These are phyloP conservation scores for Xylaria sp. DNA, from an alignment of 2,329 filamentous ascomycete species.

Conservation along the genomic window DNA sequence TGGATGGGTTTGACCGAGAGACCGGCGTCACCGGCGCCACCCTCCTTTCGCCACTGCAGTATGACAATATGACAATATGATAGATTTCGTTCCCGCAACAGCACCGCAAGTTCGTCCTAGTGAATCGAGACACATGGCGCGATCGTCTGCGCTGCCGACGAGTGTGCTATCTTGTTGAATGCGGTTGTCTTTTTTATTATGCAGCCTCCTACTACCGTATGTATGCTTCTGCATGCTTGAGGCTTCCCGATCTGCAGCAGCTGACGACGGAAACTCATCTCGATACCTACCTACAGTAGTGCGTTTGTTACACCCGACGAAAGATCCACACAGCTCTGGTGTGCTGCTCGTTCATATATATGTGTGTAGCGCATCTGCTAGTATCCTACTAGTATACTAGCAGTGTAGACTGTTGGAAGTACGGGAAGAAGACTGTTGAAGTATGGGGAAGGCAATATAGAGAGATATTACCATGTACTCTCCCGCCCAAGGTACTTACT, in stretches of 20 bases:
- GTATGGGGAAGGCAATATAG: no score
- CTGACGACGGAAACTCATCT: constrained; percentile 9
- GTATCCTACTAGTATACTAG: neutral
- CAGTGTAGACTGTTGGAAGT: no score
- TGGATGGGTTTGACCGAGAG: constrained; percentile 27
- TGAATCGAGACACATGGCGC: constrained; percentile 2
- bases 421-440: no score
- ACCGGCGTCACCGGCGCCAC: constrained; percentile 15
- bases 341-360: neutral
- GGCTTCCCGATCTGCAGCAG: constrained; percentile 23
- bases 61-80: neutral
- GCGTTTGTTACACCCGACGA: neutral
- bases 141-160: neutral
- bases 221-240: constrained; percentile 1
- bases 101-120: no score
- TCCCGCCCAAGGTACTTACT: no score
- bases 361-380: no score
- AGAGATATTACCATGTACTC: no score
- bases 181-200: constrained; percentile 8
- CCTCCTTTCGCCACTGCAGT: constrained; percentile 9
- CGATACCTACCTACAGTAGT: no score
- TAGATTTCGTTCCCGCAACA: constrained; percentile 1
- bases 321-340: constrained; percentile 8
- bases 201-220: constrained; percentile 8
- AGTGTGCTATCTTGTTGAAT: neutral